These are phyloP conservation scores for Trichophyton mentagrophytes DNA, from an alignment of 2,329 filamentous ascomycete species.

Conservation along the genomic window DNA sequence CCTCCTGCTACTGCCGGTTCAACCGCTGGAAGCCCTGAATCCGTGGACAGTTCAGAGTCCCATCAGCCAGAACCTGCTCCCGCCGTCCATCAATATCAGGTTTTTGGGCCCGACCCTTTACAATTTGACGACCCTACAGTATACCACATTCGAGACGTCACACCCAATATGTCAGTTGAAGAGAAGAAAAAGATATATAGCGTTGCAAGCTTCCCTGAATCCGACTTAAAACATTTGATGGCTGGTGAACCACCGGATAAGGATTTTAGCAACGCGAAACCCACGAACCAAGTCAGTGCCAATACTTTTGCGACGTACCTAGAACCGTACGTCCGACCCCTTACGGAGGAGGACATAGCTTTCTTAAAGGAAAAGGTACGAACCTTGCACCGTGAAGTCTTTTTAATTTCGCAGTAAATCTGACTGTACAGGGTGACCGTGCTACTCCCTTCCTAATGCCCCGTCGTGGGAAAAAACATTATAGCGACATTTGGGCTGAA, in stretches of 20 bases:
- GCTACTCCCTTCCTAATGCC: slow-evolving; percentile 74
- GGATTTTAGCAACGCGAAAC: slow-evolving; percentile 90
- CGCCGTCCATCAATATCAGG: slow-evolving; percentile 61
- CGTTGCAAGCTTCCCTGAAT: slow-evolving; percentile 68
- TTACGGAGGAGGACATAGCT: slow-evolving; percentile 85
- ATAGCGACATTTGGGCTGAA: slow-evolving; percentile 83
- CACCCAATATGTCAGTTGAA: slow-evolving; percentile 65
- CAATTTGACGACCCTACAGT: slow-evolving; percentile 85
- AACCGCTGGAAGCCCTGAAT: slow-evolving; percentile 50
- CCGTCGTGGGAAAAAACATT: slow-evolving; percentile 69
- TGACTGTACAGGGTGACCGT: slow-evolving; percentile 53
- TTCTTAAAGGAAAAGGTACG: slow-evolving; percentile 69
- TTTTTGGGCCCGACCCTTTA: slow-evolving; percentile 83
- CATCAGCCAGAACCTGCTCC: slow-evolving; percentile 49
- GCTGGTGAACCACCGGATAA: slow-evolving; percentile 82
- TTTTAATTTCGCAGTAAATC: slow-evolving; percentile 8
- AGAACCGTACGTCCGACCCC: slow-evolving; percentile 78
- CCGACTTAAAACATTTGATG: slow-evolving; percentile 70
- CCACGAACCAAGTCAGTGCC: slow-evolving; percentile 85
- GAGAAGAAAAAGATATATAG: slow-evolving; percentile 79
- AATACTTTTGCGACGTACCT: slow-evolving; percentile 85
- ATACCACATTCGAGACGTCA: slow-evolving; percentile 74
- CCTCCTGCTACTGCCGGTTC: slow-evolving; percentile 45
- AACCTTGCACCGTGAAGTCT: slow-evolving; percentile 7
- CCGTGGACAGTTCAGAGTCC: slow-evolving; percentile 44